Conservation (phyloP, 2,329 filamentous ascomycete genomes). For the Plenodomus biglobosus region DNA sequence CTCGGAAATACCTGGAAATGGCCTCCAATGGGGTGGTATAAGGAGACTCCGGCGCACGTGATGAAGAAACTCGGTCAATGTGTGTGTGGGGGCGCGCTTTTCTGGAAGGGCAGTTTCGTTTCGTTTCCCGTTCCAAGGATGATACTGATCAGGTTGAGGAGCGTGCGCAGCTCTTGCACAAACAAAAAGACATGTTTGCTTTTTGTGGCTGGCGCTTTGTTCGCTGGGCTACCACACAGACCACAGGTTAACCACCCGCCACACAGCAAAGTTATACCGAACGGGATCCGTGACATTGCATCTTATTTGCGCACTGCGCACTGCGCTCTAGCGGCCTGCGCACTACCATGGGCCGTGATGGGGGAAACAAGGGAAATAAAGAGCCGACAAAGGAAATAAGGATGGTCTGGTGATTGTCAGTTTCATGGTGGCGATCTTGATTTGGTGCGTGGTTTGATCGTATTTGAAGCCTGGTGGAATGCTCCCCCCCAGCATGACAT, state of each 20-base stretch:
- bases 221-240: too few relatives aligned
- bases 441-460: not conserved
- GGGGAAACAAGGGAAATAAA: constrained; percentile 6
- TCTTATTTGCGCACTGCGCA: too few relatives aligned
- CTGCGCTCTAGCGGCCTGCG: not conserved
- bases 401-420: constrained; percentile 14
- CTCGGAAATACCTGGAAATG: constrained; percentile 19
- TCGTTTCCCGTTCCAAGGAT: too few relatives aligned
- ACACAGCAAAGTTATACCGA: not conserved
- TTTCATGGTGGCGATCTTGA: not conserved
- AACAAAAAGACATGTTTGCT: too few relatives aligned
- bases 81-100: constrained; percentile 6
- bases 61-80: too few relatives aligned
- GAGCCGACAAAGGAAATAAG: constrained; percentile 7
- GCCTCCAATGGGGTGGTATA: constrained; percentile 15
- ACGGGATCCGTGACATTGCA: not conserved
- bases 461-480: not conserved
- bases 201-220: too few relatives aligned
- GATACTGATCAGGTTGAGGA: not conserved
- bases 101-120: too few relatives aligned
- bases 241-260: too few relatives aligned
- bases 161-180: constrained; percentile 1
- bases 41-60: constrained; percentile 16
- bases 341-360: constrained; percentile 2
- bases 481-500: not conserved